A percentile compares a stretch with the other conserved stretches of the same genome.
phyloP scores from a whole-genome alignment of 106 monocot species.

The Agapanthus africanus region DNA sequence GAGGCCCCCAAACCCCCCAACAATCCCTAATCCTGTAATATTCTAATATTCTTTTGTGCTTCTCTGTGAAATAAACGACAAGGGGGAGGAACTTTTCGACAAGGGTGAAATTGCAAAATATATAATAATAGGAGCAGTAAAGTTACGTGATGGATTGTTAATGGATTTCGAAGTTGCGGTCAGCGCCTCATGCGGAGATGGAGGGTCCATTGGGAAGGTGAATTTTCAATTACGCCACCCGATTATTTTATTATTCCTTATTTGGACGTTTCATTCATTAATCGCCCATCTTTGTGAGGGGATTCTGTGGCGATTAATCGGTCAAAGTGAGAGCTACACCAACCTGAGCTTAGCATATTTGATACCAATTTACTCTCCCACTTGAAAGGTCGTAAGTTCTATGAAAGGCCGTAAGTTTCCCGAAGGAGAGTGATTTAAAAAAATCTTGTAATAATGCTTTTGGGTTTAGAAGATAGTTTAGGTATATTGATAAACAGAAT shows the following conservation, averaged over 20 bases:
- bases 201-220: conserved; percentile 2
- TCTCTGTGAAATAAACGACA: neutral
- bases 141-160: conserved; percentile 16
- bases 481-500: neutral
- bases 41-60: too few relatives aligned
- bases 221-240: neutral
- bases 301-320: neutral
- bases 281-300: neutral
- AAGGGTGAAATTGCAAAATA: too few relatives aligned
- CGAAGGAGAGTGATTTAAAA: too few relatives aligned
- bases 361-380: too few relatives aligned
- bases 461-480: too few relatives aligned
- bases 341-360: too few relatives aligned
- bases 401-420: too few relatives aligned
- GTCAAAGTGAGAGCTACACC: too few relatives aligned
- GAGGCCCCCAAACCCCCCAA: too few relatives aligned
- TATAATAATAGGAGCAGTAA: neutral
- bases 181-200: conserved; percentile 30
- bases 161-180: conserved; percentile 23
- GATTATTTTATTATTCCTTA: neutral
- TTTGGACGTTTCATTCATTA: neutral
- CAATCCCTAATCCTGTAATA: too few relatives aligned
- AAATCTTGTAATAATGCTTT: too few relatives aligned
- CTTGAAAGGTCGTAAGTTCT: too few relatives aligned
- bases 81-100: conserved; percentile 12